Base-by-base conservation (phyloP, 148 eudicot genomes). In the Selenicereus undatus region DNA sequence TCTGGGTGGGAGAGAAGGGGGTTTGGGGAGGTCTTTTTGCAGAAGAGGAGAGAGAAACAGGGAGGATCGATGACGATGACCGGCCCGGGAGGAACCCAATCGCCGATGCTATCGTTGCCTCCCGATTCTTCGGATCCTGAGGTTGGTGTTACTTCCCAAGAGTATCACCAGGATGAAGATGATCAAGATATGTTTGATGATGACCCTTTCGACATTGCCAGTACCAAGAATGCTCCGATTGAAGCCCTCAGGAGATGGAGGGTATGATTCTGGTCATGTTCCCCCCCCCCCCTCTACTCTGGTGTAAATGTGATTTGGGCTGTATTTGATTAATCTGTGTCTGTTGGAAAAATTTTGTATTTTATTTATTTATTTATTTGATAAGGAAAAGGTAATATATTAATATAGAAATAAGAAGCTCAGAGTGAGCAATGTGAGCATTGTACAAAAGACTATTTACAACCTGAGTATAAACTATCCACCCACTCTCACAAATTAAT, bases 191-290 rank as follows among this genome's bases (percentile, higher is more conserved):
- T 52, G 26, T 69, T 24, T 11, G 97, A 91, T 11, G 97, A 91
- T 80, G 85, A 83, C 45, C 98, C 98, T 82, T 94, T 94, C 74
- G 97, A 91, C 79, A 93, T 94, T 81, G 92, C 71, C 52, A 88
- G 85, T 52, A 93, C 97, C 76, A 94, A 94, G 81, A 93, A 90
- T 71, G 93, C 93, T 14, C 82, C 95, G 14, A 62, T 81, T 51
- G 89, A 91, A 24, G 66, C 88, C 22, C 93, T 94, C 45, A 87
- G 54, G 73, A 85, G 98, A 30, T 94, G 98, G 98, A 91, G 98
- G 97, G 98, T 94, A 86, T 64, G 88, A 30, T 66, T 18, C 1
- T 60, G 64, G 10, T 36, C n/a, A 32, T 75, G 30, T 62, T 16
- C 56, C 8, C 66, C 35, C 70, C 60, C 3, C 43, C n/a, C 32